phyloP scores from a whole-genome alignment of 495 filamentous ascomycete species.

The Friedmanniomyces simplex region DNA sequence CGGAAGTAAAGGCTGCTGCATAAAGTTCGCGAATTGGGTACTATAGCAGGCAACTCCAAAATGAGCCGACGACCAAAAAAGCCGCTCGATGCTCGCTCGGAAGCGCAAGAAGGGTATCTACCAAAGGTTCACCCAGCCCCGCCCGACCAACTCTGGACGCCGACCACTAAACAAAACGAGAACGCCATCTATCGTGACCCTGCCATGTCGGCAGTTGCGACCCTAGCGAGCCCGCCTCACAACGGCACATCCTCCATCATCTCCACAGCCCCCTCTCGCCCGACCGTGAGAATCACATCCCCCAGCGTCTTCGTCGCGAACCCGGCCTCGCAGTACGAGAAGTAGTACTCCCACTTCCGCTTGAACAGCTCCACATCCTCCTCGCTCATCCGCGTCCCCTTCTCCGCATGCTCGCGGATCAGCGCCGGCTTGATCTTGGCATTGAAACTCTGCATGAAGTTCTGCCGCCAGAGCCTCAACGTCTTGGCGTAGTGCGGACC shows the following conservation, averaged over 20 bases:
- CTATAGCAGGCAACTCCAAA: neutral
- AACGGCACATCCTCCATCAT: conserved; percentile 57
- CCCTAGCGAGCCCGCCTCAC: conserved; percentile 20
- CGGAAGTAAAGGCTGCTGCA: neutral
- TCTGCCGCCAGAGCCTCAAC: conserved; percentile 54
- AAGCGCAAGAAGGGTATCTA: conserved; percentile 1
- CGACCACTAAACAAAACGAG: neutral
- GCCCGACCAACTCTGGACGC: neutral
- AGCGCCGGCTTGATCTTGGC: conserved; percentile 45
- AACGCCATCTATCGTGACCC: neutral
- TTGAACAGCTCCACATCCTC: conserved; percentile 53
- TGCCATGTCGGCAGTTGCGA: neutral
- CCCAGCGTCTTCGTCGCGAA: conserved; percentile 60
- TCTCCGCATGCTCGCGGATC: conserved; percentile 36
- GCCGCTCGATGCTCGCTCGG: neutral
- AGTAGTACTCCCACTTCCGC: conserved; percentile 69
- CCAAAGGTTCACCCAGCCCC: neutral
- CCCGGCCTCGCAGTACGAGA: conserved; percentile 61
- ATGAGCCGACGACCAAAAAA: neutral
- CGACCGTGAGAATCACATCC: conserved; percentile 58
- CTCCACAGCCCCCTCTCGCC: conserved; percentile 54
- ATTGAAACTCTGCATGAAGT: conserved; percentile 52
- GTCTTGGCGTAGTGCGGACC: conserved; percentile 62
- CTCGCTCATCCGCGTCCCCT: conserved; percentile 37
- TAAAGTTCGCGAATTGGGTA: neutral